Evolutionary conservation across 352 stramenopile species (phyloP).

Genomic region (Globisporangium yorkense): DNA sequence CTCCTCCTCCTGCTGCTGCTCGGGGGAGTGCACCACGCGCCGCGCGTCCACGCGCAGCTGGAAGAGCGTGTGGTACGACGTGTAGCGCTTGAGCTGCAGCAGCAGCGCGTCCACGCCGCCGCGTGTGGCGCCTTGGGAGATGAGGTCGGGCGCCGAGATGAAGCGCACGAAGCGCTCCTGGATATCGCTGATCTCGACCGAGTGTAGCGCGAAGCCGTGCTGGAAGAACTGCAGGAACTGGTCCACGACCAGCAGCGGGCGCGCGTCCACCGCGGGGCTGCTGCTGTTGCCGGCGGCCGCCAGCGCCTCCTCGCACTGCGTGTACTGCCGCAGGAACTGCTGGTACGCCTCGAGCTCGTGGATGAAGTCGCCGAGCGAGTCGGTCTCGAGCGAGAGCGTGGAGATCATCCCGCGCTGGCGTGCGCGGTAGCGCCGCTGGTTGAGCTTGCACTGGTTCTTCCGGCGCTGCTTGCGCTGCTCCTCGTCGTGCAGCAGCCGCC

Average conservation of each 20-base stretch:
- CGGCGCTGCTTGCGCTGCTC: constrained; percentile 50
- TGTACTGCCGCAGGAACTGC: constrained; percentile 31
- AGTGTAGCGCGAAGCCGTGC: constrained; percentile 61
- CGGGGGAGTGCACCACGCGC: constrained; percentile 22
- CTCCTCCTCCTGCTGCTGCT: not conserved
- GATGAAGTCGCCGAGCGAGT: constrained; percentile 38
- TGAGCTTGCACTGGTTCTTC: constrained; percentile 73
- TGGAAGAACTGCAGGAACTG: constrained; percentile 51
- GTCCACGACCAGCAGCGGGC: constrained; percentile 33
- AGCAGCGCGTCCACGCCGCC: constrained; percentile 41
- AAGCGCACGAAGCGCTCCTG: constrained; percentile 56
- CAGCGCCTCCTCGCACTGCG: constrained; percentile 8
- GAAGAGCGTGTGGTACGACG: constrained; percentile 59
- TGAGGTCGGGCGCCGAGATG: constrained; percentile 26
- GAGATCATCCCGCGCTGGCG: constrained; percentile 57
- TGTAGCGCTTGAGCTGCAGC: constrained; percentile 63
- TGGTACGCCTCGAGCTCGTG: constrained; percentile 44
- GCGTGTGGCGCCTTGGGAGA: constrained; percentile 28
- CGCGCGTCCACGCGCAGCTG: constrained; percentile 21
- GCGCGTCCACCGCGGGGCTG: not conserved
- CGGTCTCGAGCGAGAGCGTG: constrained; percentile 49
- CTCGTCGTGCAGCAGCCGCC: constrained; percentile 55
- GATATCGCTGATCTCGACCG: constrained; percentile 41
- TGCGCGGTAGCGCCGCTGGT: constrained; percentile 63
- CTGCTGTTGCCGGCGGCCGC: not conserved